Base-by-base conservation (phyloP, 768 basidiomycete species). In the Obba rivulosa region DNA sequence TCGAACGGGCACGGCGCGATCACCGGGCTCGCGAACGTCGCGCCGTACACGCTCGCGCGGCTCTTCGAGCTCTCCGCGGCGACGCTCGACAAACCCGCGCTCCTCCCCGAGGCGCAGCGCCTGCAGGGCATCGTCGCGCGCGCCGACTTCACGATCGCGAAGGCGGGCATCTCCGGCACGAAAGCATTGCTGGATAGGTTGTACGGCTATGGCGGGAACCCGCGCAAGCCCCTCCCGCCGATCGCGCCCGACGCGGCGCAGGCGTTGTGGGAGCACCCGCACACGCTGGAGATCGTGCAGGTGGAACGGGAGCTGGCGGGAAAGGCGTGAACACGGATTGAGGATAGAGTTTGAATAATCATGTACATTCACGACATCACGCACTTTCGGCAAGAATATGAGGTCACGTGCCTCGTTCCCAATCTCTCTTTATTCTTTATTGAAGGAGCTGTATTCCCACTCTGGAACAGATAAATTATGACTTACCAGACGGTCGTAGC, bases 1-100 rank as follows among this genome's bases (percentile, higher is more conserved):
- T 84, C 77, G 24, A 81, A 83, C 52, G 91, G 77, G 2, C 85
- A 93, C 57, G 93, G 93, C 41, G 91, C 89, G 41, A 95, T 95
- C 62, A 92, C 87, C 28, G 92, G 92, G 40, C 80, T 94, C 17
- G 91, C 78, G 8, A 94, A 94, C 62, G 62, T 93, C 48, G 82
- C 86, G 39, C 90, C 89, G 9, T 61, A 79, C 56, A 67, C 88
- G 0, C 66, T 85, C 28, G 70, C 64, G 31, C 78, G 77, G 52
- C 70, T 91, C 9, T 83, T 79, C 65, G 69, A 82, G 53, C 66
- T 87, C n/a, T 75, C 80, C 34, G 74, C 76, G 50, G 75, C 70
- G 4, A 73, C 86, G 17, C 71, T 71, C 46, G 69, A 69, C 39
- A 75, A 87, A 57, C 69, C 75, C 7, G 69, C 76, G 13, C 62